Percentiles rank a stretch among this genome's conserved stretches.
phyloP scores from a whole-genome alignment of 306 rosid species.

The Erythrophleum fordii region DNA sequence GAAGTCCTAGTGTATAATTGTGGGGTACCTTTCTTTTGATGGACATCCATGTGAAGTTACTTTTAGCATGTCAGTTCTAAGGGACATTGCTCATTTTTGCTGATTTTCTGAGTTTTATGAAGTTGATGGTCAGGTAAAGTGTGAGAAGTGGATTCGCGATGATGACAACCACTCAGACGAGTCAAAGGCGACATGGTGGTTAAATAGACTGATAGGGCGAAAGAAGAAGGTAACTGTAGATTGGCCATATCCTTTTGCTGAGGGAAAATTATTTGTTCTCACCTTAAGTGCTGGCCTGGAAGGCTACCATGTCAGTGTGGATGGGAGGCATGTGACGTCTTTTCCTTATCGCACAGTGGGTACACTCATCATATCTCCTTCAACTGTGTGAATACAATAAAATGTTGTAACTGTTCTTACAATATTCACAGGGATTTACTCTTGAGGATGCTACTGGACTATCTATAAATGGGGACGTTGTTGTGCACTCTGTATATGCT shows the following conservation, averaged over 20 bases:
- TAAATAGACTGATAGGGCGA: conserved; percentile 82
- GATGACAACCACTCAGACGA: conserved; percentile 78
- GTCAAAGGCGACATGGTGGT: conserved; percentile 90
- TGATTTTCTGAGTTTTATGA: conserved; percentile 46
- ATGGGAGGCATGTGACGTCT: conserved; percentile 87
- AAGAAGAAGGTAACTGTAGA: conserved; percentile 73
- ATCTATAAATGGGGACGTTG: conserved; percentile 79
- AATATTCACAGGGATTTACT: conserved; percentile 81
- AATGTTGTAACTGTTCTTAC: not conserved
- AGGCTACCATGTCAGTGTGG: conserved; percentile 92
- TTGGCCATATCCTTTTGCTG: conserved; percentile 95
- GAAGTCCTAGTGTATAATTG: conserved; percentile 1
- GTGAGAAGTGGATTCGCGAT: conserved; percentile 95
- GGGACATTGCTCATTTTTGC: conserved; percentile 34
- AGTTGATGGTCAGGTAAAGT: conserved; percentile 96
- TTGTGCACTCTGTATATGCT: conserved; percentile 79
- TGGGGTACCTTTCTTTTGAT: conserved; percentile 5
- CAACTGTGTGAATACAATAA: not conserved
- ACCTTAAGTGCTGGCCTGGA: conserved; percentile 91
- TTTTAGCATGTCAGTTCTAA: conserved; percentile 21
- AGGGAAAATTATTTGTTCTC: conserved; percentile 86
- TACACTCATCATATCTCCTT: conserved; percentile 34
- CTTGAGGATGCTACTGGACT: conserved; percentile 97
- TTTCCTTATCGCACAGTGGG: conserved; percentile 94
- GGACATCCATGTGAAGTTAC: conserved; percentile 3